Percentiles rank a stretch among this genome's conserved stretches.
phyloP scores from a whole-genome alignment of 768 basidiomycete species.

The Russula abietina region DNA sequence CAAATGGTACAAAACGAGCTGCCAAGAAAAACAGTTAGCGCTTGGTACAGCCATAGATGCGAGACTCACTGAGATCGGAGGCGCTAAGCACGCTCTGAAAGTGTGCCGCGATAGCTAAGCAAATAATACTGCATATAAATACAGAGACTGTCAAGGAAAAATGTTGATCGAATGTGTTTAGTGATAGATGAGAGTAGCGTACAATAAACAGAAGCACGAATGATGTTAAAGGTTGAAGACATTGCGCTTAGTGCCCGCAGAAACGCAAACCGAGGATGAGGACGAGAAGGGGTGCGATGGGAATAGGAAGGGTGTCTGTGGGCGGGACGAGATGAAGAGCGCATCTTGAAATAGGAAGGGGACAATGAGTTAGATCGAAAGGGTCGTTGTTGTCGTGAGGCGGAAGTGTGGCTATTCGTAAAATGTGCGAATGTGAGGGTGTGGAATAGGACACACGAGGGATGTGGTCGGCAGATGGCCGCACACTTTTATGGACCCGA shows the following conservation, averaged over 20 bases:
- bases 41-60: background rate
- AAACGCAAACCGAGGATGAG: constrained; percentile 13
- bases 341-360: constrained; percentile 31
- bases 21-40: constrained; percentile 15
- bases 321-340: constrained; percentile 25
- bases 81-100: constrained; percentile 65
- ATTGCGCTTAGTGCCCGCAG: constrained; percentile 37
- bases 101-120: constrained; percentile 72
- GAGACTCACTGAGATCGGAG: constrained; percentile 70
- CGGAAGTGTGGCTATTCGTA: constrained; percentile 14
- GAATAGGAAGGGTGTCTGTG: constrained; percentile 27
- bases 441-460: constrained; percentile 23
- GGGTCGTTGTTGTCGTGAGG: constrained; percentile 32
- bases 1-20: constrained; percentile 86
- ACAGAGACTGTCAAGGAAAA: constrained; percentile 45
- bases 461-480: constrained; percentile 15
- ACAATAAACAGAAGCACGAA: constrained; percentile 66
- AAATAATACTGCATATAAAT: constrained; percentile 70
- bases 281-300: constrained; percentile 14
- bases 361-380: constrained; percentile 28
- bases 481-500: constrained; percentile 16
- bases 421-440: constrained; percentile 15
- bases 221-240: constrained; percentile 66
- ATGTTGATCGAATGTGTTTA: background rate
- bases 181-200: constrained; percentile 27